phyloP scores from a whole-genome alignment of 1,284 basidiomycete genomes.

The Malassezia psittaci region DNA sequence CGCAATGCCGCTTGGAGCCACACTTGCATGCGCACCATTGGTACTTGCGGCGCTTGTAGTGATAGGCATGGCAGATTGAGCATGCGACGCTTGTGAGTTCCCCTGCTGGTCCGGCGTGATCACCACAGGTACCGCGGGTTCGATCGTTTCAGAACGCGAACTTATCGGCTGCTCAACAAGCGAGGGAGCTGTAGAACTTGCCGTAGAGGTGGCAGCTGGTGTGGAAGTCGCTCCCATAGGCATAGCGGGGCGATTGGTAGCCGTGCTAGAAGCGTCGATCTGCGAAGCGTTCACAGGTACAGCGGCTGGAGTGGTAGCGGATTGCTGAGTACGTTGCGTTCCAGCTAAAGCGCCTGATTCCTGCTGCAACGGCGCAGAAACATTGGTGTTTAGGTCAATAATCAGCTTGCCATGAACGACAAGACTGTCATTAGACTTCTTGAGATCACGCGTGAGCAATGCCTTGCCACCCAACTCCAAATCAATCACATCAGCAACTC shows the following conservation, averaged over 20 bases:
- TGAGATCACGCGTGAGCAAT: slow-evolving; percentile 49
- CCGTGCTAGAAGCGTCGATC: not conserved
- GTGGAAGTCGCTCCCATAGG: not conserved
- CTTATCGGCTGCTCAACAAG: not conserved
- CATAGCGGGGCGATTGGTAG: not conserved
- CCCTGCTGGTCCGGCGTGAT: not conserved
- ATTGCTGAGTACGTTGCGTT: slow-evolving; percentile 2
- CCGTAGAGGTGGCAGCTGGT: not conserved
- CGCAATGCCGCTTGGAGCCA: not conserved
- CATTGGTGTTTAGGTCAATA: slow-evolving; percentile 47
- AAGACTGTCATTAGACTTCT: slow-evolving; percentile 47
- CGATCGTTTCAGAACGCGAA: slow-evolving; percentile 2
- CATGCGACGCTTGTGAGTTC: not conserved
- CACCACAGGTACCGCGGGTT: not conserved
- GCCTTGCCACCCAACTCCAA: slow-evolving; percentile 79
- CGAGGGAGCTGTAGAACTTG: not conserved
- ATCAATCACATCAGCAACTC: slow-evolving; percentile 78
- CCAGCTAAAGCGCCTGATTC: not conserved
- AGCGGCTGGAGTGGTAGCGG: slow-evolving; percentile 33
- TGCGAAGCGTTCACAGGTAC: slow-evolving; percentile 10
- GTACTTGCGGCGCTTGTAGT: not conserved
- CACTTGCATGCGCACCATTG: not conserved
- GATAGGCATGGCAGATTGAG: not conserved
- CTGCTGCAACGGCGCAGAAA: slow-evolving; percentile 21
- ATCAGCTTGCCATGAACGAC: slow-evolving; percentile 48